phyloP scores from a whole-genome alignment of 768 basidiomycete species.

The Boletus insuetus region DNA sequence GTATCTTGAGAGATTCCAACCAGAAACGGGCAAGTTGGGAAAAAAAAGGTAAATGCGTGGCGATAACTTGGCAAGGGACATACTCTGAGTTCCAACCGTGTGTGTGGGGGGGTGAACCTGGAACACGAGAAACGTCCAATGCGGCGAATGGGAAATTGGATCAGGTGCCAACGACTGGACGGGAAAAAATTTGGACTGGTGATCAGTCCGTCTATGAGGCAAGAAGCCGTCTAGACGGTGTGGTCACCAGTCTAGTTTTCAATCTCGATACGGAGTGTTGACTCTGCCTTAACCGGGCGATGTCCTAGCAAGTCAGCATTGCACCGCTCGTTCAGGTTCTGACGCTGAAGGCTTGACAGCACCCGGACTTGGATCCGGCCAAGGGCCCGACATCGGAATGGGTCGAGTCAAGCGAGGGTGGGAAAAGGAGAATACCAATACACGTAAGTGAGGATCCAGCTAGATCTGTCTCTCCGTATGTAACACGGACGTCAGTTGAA shows the following conservation, averaged over 20 bases:
- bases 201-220: no score
- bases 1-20: slow-evolving; percentile 5
- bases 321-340: not conserved
- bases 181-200: no score
- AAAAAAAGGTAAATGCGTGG: not conserved
- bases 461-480: not conserved
- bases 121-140: no score
- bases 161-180: no score
- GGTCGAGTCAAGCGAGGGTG: not conserved
- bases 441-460: slow-evolving; percentile 3
- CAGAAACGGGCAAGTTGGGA: not conserved
- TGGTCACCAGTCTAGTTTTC: no score
- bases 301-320: not conserved
- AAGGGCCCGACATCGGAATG: not conserved
- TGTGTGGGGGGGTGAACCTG: no score
- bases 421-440: not conserved
- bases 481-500: slow-evolving; percentile 4
- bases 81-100: no score
- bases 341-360: slow-evolving; percentile 1
- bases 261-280: not conserved
- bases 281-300: not conserved
- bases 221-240: no score
- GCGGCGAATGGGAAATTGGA: no score
- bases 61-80: no score
- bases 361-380: not conserved